Conservation (phyloP, 768 basidiomycete genomes). For the Neoboletus magnificus region DNA sequence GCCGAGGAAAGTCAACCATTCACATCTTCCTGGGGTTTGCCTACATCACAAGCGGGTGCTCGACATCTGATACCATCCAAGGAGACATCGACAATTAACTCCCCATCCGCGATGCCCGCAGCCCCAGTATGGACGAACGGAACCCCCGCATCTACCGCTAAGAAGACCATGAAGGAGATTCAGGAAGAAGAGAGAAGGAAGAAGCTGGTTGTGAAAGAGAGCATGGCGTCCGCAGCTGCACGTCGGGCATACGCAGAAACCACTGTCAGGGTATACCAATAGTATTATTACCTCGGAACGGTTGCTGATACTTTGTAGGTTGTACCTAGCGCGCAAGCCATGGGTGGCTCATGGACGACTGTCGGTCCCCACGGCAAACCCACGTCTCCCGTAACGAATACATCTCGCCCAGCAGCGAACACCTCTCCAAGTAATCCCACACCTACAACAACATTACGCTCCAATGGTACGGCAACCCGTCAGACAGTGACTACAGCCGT, state of each 20-base stretch:
- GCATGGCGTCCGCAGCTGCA: conserved; percentile 49
- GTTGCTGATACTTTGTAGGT: conserved; percentile 27
- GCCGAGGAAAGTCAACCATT: conserved; percentile 59
- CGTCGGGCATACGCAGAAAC: conserved; percentile 79
- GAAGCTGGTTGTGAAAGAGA: conserved; percentile 61
- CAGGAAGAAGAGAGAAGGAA: conserved; percentile 92
- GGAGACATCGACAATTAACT: conserved; percentile 33
- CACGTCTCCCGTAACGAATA: conserved; percentile 24
- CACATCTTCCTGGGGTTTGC: conserved; percentile 79
- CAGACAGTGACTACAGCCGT: conserved; percentile 36
- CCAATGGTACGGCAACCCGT: conserved; percentile 37
- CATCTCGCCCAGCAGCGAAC: conserved; percentile 35
- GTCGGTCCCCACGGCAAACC: conserved; percentile 78
- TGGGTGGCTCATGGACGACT: conserved; percentile 76
- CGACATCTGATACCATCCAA: conserved; percentile 41
- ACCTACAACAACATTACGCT: conserved; percentile 34
- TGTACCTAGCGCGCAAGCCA: conserved; percentile 28
- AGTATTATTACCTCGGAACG: background rate
- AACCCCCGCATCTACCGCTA: conserved; percentile 50
- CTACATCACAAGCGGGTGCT: conserved; percentile 74
- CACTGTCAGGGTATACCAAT: conserved; percentile 58
- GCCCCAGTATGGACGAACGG: conserved; percentile 73
- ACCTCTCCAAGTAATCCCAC: conserved; percentile 27
- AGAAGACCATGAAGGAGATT: conserved; percentile 98
- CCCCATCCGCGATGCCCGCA: conserved; percentile 31